Percentiles rank a stretch among this genome's conserved stretches.
Conservation (phyloP, 2,329 filamentous ascomycete genomes). For the Diplocarpon mali region DNA sequence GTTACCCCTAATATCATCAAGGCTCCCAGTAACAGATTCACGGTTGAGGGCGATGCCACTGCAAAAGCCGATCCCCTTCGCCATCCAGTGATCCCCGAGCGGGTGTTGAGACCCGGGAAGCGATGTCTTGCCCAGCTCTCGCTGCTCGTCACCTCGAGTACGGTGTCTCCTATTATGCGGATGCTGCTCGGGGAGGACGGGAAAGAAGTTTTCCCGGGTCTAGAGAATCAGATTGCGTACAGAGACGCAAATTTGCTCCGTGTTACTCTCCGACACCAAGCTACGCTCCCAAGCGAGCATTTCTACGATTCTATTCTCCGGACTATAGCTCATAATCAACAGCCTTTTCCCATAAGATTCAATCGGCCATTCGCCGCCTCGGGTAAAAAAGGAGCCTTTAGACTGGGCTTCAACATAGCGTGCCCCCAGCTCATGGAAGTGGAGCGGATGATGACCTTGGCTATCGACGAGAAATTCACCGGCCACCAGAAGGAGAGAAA, state of each 20-base stretch:
- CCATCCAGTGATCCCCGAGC: too few relatives aligned
- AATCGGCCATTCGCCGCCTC: not conserved
- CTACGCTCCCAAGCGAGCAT: not conserved
- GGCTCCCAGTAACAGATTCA: too few relatives aligned
- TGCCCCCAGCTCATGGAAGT: not conserved
- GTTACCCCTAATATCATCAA: too few relatives aligned
- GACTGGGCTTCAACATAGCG: not conserved
- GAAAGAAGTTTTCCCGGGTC: not conserved
- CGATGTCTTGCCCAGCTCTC: not conserved
- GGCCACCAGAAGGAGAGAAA: not conserved
- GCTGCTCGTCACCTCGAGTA: not conserved
- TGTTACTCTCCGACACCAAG: not conserved
- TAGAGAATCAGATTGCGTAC: not conserved
- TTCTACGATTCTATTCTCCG: not conserved
- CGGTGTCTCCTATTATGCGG: not conserved
- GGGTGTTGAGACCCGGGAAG: too few relatives aligned
- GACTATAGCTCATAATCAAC: not conserved
- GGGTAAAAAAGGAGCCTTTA: not conserved
- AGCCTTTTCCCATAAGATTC: not conserved
- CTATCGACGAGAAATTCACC: not conserved
- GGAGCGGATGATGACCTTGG: not conserved
- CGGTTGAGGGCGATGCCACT: too few relatives aligned
- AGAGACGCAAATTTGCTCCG: not conserved
- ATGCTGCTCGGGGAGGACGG: not conserved
- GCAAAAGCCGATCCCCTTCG: too few relatives aligned